These are phyloP conservation scores for Tylopilus rubrobrunneus DNA, from an alignment of 768 basidiomycete species.

Conservation along the genomic window DNA sequence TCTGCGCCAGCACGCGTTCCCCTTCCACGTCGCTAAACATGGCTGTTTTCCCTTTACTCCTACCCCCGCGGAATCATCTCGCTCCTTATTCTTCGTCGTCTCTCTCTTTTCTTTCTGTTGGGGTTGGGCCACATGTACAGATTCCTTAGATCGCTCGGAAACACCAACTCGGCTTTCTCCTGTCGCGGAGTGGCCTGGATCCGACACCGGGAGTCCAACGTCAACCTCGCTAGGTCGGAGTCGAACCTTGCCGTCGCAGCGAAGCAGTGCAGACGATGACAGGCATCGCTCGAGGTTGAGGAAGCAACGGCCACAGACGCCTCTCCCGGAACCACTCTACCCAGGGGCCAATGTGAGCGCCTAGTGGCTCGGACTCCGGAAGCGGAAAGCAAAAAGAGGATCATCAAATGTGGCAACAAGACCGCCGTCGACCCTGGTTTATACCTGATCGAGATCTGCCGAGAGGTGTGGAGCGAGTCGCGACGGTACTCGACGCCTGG, in stretches of 20 bases:
- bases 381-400: neutral
- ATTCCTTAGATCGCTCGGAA: constrained; percentile 16
- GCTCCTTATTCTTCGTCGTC: constrained; percentile 2
- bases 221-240: constrained; percentile 46
- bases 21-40: constrained; percentile 27
- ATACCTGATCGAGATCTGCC: constrained; percentile 11
- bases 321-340: constrained; percentile 17
- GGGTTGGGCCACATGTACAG: constrained; percentile 13
- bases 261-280: constrained; percentile 31
- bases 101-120: constrained; percentile 10
- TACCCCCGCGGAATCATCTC: neutral
- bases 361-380: constrained; percentile 1
- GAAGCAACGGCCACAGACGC: constrained; percentile 49
- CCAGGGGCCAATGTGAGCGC: constrained; percentile 23
- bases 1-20: constrained; percentile 31
- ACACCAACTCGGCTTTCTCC: constrained; percentile 42
- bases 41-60: constrained; percentile 11
- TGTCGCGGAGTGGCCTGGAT: constrained; percentile 41
- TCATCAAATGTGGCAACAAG: neutral
- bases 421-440: neutral
- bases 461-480: constrained; percentile 13
- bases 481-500: constrained; percentile 5
- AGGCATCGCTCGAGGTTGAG: constrained; percentile 38
- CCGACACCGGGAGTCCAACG: constrained; percentile 28
- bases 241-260: constrained; percentile 53